These are phyloP conservation scores for Martiniozyma abietophila DNA, from an alignment of 805 yeast species.

Conservation along the genomic window DNA sequence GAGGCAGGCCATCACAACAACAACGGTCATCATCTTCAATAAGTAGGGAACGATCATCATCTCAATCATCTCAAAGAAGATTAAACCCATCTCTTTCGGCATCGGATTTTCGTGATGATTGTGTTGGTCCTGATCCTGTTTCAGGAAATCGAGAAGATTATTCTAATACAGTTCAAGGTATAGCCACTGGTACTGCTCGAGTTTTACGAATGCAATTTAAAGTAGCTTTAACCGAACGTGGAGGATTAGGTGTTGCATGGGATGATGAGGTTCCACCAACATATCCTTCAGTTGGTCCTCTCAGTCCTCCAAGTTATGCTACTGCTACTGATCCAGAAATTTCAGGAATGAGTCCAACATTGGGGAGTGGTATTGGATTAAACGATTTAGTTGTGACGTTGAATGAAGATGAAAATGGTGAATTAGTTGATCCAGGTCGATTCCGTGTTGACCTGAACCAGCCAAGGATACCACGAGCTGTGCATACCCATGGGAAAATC, in stretches of 20 bases:
- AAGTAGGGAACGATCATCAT: constrained; percentile 3
- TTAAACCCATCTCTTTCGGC: constrained; percentile 7
- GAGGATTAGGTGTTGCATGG: constrained; percentile 97
- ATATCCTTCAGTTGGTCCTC: constrained; percentile 71
- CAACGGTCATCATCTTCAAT: constrained; percentile 3
- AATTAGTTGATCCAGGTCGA: not conserved
- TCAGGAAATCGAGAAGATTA: constrained; percentile 23
- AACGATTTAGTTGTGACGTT: constrained; percentile 19
- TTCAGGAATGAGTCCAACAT: too few relatives aligned
- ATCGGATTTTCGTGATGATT: constrained; percentile 17
- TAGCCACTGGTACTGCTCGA: constrained; percentile 92
- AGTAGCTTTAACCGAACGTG: constrained; percentile 72
- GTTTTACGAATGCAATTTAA: constrained; percentile 92
- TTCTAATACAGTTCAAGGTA: constrained; percentile 36
- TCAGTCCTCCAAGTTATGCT: constrained; percentile 80
- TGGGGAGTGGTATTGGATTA: too few relatives aligned
- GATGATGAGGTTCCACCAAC: constrained; percentile 99
- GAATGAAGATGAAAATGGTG: constrained; percentile 9
- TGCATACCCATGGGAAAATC: too few relatives aligned
- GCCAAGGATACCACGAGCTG: constrained; percentile 11
- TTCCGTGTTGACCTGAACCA: constrained; percentile 3
- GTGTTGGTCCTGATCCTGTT: constrained; percentile 25
- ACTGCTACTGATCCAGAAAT: constrained; percentile 18
- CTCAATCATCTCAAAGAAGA: too few relatives aligned
- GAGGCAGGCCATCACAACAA: constrained; percentile 1